Evolutionary conservation across 73 alveolate species (phyloP).

Genomic region (Symbiodinium natans): DNA sequence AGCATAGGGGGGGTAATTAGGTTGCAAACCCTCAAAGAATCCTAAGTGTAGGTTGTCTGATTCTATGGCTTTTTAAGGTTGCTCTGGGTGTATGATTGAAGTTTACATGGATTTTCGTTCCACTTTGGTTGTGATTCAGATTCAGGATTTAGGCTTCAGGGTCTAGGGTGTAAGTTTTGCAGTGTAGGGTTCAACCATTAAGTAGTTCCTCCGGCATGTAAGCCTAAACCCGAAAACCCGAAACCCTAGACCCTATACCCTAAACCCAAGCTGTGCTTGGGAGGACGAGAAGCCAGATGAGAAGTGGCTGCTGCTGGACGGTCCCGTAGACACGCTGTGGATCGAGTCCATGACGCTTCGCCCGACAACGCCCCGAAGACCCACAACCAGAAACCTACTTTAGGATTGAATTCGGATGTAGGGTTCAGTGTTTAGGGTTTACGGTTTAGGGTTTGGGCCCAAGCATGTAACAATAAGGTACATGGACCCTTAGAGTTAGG

Average conservation of each 20-base stretch:
- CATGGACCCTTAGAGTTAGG: too few relatives aligned
- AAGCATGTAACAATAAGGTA: too few relatives aligned
- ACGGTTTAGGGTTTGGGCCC: too few relatives aligned
- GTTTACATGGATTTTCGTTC: background rate
- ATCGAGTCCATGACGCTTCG: slow-evolving; percentile 98
- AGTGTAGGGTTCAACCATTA: background rate
- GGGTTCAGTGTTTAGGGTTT: too few relatives aligned
- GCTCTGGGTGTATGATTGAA: too few relatives aligned
- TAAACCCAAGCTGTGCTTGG: background rate
- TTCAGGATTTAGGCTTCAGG: background rate
- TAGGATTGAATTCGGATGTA: too few relatives aligned
- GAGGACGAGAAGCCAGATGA: slow-evolving; percentile 97
- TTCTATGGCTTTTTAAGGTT: background rate
- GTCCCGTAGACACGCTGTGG: slow-evolving; percentile 99
- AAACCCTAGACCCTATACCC: background rate
- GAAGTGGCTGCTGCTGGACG: slow-evolving; percentile 99
- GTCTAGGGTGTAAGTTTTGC: background rate
- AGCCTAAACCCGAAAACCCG: background rate
- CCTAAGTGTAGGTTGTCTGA: background rate
- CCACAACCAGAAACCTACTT: too few relatives aligned
- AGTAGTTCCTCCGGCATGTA: too few relatives aligned
- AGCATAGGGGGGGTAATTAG: background rate
- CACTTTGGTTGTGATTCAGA: background rate
- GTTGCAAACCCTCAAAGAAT: background rate
- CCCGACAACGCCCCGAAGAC: too few relatives aligned